Evolutionary conservation across 2,329 filamentous ascomycete genomes (phyloP).

Genomic region (Botrytis deweyae): DNA sequence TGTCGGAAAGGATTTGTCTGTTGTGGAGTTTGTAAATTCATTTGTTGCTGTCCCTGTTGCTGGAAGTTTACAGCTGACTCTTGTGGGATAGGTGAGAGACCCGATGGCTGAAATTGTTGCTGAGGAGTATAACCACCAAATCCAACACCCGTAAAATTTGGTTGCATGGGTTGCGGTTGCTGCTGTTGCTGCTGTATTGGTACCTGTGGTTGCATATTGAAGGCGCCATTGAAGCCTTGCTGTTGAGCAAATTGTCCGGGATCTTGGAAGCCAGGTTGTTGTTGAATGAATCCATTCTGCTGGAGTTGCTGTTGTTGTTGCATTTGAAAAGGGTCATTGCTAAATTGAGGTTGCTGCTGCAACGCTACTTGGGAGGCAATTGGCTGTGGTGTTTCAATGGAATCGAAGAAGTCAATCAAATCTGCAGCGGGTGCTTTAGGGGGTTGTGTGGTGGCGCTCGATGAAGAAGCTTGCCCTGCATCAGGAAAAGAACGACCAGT

Average conservation of each 20-base stretch:
- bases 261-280: constrained; percentile 44
- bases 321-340: constrained; percentile 34
- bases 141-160: constrained; percentile 69
- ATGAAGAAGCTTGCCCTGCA: constrained; percentile 38
- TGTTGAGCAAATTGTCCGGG: constrained; percentile 46
- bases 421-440: constrained; percentile 69
- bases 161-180: constrained; percentile 51
- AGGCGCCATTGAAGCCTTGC: constrained; percentile 37
- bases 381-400: constrained; percentile 82
- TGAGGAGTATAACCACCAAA: constrained; percentile 79
- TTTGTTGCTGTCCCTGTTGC: constrained; percentile 44
- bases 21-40: constrained; percentile 48
- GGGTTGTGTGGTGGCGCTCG: constrained; percentile 43
- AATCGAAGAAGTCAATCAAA: constrained; percentile 92
- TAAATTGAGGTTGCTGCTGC: constrained; percentile 40
- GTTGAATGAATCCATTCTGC: constrained; percentile 45
- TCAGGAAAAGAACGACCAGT: constrained; percentile 37
- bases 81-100: constrained; percentile 58
- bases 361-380: constrained; percentile 51
- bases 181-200: constrained; percentile 36
- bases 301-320: constrained; percentile 43
- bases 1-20: constrained; percentile 92
- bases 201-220: constrained; percentile 29
- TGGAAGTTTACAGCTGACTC: constrained; percentile 54
- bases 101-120: constrained; percentile 56